phyloP scores from a whole-genome alignment of 2,329 filamentous ascomycete genomes.

The Alternaria conjuncta region DNA sequence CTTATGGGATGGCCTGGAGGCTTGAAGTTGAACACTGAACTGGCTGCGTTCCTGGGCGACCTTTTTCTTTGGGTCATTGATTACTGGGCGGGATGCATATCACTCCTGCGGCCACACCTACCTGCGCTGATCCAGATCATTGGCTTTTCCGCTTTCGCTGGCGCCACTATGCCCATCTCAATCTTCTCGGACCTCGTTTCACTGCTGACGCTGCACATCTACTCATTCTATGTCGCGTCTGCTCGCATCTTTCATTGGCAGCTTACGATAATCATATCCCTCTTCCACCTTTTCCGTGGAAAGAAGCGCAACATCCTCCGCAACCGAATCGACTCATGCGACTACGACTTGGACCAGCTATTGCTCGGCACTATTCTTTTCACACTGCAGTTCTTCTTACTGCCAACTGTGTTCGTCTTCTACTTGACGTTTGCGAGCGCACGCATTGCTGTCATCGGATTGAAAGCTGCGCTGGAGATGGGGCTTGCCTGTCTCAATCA shows the following conservation, averaged over 20 bases:
- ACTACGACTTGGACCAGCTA: conserved; percentile 97
- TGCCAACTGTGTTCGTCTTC: conserved; percentile 95
- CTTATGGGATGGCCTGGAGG: conserved; percentile 89
- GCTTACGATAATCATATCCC: conserved; percentile 90
- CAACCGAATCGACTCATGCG: conserved; percentile 97
- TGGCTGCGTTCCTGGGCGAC: conserved; percentile 92
- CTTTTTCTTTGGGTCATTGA: conserved; percentile 98
- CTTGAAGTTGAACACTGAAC: conserved; percentile 90
- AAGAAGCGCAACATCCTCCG: conserved; percentile 98
- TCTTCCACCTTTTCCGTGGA: conserved; percentile 98
- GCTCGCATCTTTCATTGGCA: conserved; percentile 99
- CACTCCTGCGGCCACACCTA: conserved; percentile 77
- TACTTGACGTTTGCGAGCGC: conserved; percentile 95
- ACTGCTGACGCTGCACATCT: conserved; percentile 91
- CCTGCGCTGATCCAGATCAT: conserved; percentile 90
- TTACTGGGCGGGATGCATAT: conserved; percentile 89
- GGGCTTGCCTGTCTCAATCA: conserved; percentile 93
- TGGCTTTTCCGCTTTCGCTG: conserved; percentile 92
- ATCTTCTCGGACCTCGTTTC: conserved; percentile 94
- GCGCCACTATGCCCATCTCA: conserved; percentile 95
- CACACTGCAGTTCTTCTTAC: conserved; percentile 89
- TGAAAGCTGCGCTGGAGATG: conserved; percentile 92
- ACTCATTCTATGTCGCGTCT: conserved; percentile 96
- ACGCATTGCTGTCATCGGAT: conserved; percentile 89
- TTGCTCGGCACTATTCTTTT: conserved; percentile 96